Evolutionary conservation across 768 basidiomycete genomes (phyloP).

Genomic region (Hebeloma cylindrosporum): DNA sequence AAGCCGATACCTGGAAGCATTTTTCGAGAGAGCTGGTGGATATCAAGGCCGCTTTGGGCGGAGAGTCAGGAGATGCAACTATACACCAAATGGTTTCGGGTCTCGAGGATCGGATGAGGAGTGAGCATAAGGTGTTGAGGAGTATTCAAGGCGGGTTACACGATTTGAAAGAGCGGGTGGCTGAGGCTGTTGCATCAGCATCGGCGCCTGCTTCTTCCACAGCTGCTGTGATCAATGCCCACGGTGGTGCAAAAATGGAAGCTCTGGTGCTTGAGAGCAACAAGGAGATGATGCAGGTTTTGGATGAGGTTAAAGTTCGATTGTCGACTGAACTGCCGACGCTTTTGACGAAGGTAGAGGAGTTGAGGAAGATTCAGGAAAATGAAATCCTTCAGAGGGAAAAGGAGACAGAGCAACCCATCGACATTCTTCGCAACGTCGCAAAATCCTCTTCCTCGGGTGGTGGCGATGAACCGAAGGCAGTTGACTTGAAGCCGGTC

Average conservation of each 20-base stretch:
- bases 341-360: conserved; percentile 31
- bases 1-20: conserved; percentile 19
- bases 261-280: not conserved
- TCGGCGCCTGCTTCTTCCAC: conserved; percentile 3
- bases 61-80: conserved; percentile 24
- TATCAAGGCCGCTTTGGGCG: conserved; percentile 25
- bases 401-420: not conserved
- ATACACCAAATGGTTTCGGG: conserved; percentile 33
- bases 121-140: conserved; percentile 25
- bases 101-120: conserved; percentile 29
- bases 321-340: conserved; percentile 38
- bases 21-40: conserved; percentile 19
- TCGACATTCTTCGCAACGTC: not conserved
- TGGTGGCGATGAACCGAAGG: not conserved
- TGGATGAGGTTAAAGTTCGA: conserved; percentile 41
- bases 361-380: conserved; percentile 14
- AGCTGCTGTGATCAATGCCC: conserved; percentile 1
- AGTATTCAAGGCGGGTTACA: conserved; percentile 30
- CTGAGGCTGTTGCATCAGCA: conserved; percentile 3
- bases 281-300: conserved; percentile 26
- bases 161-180: conserved; percentile 17
- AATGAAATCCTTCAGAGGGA: not conserved
- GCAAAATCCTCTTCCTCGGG: not conserved
- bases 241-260: not conserved
- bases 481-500: conserved; percentile 15